Evolutionary conservation across 352 stramenopile species (phyloP), one percentile per base, ranked within the genome.

Genomic region (Phytophthora ohioensis): DNA sequence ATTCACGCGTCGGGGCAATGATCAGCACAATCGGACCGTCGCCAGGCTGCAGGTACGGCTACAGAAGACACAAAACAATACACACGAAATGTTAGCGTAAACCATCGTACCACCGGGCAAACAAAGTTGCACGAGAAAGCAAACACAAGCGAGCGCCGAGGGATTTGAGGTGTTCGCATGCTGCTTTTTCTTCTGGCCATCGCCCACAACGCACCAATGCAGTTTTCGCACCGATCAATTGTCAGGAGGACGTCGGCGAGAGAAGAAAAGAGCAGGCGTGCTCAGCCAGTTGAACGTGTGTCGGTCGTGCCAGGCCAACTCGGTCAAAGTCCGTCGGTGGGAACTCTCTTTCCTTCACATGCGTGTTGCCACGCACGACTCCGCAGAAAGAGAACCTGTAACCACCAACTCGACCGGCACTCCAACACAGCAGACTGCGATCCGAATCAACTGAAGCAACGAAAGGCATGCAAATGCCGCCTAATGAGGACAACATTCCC

Each of bases 21-120:
- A 99, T 94, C 38, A 99, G 84, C 9, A 99, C 95, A 76, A 99
- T 99, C 21, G 98, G 98, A 36, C 98, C 98, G 69, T 99, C 98
- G n/a, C 98, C 98, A 41, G 92, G 96, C 81, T 99, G 95, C 47
- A 97, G 53, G 67, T 94, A 94, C 21, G 86, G 89, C 86, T 96
- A 79, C 73, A 86, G 15, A 63, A 60, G 49, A 60, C 10, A 64
- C 41, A 52, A 64, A 76, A 67, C 39, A 69, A 30, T 17, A 17
- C 10, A 75, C 30, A 73, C 52, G 42, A 73, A 56, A 4, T 2
- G 62, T 88, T 78, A 89, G 72, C 56, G 31, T 32, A 17, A 35
- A 71, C 13, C 57, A 17, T 64, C 17, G 15, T 4, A 38, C 15
- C 32, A 54, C 13, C 42, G 52, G 39, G 15, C 62, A 69, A 49